Evolutionary conservation across 192 early-diverging fungal species (phyloP), one percentile per base, ranked within the genome.

Genomic region (Backusella luteola): DNA sequence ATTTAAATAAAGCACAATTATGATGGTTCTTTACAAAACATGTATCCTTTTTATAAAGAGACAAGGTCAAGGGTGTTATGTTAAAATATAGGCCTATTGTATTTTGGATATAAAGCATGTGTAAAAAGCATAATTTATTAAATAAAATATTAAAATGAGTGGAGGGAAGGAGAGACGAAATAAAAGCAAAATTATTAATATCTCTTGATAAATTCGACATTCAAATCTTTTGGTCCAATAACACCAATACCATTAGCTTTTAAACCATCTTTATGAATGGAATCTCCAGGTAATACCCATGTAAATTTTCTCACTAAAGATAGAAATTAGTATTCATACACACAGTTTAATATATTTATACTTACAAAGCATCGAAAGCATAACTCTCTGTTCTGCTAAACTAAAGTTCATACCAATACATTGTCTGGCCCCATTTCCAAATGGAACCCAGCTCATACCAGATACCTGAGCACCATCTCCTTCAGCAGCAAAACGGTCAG

Each of bases 351-450:
- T 49, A 19, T n/a, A 49, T 6, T 6, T 49, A 49, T 21, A 76
- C 74, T 71, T 76, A 80, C 79, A 46, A 66, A 76, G 86, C 79
- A 90, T 88, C 8, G 87, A 67, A 9, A 90, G 78, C 17, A 85
- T 79, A 6, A 91, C 83, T 12, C 84, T 80, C 77, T 88, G 87
- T 77, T 91, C 89, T 11, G 86, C 74, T 29, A 92, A 76, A 21
- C 84, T 82, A 73, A 91, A 92, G 73, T 88, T 88, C 87, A 87
- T 88, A 49, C 88, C 91, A n/a, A 91, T 82, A 76, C 88, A 91
- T 81, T 88, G 83, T 38, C 87, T 84, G 19, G 80, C 70, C 4
- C 91, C 91, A n/a, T 83, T 80, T 69, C 89, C 85, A 71, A 92
- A 92, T 15, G 91, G 83, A 26, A 90, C 63, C 74, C 82, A 91